phyloP scores from a whole-genome alignment of 129 eudicot genomes.

The Dittrichia graveolens region DNA sequence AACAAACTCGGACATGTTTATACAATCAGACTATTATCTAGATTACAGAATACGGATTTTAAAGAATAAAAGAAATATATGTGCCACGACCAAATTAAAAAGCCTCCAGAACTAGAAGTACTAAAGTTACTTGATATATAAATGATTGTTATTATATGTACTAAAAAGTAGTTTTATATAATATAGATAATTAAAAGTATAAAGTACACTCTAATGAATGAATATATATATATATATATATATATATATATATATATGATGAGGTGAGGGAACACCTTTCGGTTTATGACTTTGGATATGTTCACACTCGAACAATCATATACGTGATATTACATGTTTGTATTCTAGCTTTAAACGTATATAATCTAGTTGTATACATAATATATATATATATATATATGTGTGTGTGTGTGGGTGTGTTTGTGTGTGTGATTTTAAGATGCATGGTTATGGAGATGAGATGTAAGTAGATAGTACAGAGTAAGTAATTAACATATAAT shows the following conservation, averaged over 20 bases:
- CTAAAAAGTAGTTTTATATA: neutral
- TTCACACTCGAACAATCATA: conserved; percentile 6
- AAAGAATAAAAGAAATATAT: too few species aligned
- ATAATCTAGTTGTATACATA: conserved; percentile 19
- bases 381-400: neutral
- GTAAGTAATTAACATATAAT: conserved; percentile 14
- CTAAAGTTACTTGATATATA: too few species aligned
- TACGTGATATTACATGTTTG: conserved; percentile 33
- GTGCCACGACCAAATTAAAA: too few species aligned
- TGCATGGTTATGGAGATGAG: neutral
- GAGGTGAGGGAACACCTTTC: neutral
- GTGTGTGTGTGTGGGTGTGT: neutral
- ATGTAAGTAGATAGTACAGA: neutral
- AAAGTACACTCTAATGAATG: neutral
- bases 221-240: too few species aligned
- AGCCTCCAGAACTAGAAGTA: too few species aligned
- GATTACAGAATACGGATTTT: too few species aligned
- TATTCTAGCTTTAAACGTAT: conserved; percentile 30
- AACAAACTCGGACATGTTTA: too few species aligned
- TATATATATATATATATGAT: too few species aligned
- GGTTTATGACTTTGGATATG: conserved; percentile 17
- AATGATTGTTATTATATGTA: neutral
- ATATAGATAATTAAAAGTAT: neutral
- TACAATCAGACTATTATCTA: too few species aligned
- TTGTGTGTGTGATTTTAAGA: neutral